These are phyloP conservation scores for Fusarium sp. DNA, from an alignment of 2,329 filamentous ascomycete genomes.

Conservation along the genomic window DNA sequence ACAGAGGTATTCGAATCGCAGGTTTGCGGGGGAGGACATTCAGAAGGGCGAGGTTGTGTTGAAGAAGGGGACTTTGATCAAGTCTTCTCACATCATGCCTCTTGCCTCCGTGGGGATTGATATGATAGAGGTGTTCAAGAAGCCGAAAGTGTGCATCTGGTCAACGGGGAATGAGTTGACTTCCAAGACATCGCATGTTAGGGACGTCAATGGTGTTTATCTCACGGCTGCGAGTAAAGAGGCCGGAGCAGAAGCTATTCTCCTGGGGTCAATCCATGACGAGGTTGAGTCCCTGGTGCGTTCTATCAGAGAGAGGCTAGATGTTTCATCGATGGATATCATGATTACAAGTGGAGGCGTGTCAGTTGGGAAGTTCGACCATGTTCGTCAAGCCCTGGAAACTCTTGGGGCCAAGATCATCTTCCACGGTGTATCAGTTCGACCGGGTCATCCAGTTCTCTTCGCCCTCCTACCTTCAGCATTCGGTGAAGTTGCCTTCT, in stretches of 20 bases:
- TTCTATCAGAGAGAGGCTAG: background rate
- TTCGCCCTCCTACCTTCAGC: fast-evolving
- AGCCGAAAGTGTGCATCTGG: background rate
- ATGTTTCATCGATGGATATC: background rate
- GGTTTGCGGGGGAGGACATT: background rate
- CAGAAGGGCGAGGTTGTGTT: background rate
- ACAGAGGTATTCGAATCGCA: background rate
- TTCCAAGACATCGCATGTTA: background rate
- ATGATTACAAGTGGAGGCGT: background rate
- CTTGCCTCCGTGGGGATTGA: background rate
- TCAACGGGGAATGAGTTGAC: background rate
- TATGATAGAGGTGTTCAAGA: fast-evolving
- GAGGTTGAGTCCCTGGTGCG: background rate
- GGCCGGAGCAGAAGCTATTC: background rate
- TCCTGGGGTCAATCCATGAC: background rate
- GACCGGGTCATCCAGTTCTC: background rate
- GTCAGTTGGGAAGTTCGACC: background rate
- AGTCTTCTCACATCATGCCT: background rate
- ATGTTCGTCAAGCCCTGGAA: background rate
- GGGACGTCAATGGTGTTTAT: background rate
- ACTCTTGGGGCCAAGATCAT: background rate
- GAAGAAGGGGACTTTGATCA: background rate
- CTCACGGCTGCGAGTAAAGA: background rate
- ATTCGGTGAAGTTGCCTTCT: background rate
- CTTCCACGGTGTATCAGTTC: background rate